Evolutionary conservation across 2,329 filamentous ascomycete species (phyloP).

Genomic region (Drechmeria coniospora): DNA sequence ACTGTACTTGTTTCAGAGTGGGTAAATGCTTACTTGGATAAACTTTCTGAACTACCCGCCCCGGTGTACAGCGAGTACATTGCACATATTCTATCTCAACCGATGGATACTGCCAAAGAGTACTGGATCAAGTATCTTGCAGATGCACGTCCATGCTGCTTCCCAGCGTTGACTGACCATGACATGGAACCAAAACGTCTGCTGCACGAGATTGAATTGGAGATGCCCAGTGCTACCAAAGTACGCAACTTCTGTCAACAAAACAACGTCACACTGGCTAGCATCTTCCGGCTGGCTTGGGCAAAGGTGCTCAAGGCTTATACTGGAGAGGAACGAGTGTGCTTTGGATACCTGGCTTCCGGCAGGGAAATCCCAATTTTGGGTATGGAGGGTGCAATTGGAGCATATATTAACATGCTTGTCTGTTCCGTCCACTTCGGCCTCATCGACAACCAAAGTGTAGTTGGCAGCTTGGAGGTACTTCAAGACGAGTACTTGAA

Average conservation of each 20-base stretch:
- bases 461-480: no score
- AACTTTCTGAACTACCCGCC: no score
- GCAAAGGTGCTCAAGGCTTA: slow-evolving; percentile 4
- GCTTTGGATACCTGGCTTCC: slow-evolving; percentile 5
- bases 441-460: no score
- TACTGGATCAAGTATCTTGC: slow-evolving; percentile 5
- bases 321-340: slow-evolving; percentile 2
- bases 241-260: slow-evolving; percentile 1
- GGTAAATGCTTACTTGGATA: no score
- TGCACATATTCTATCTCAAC: not conserved
- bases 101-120: not conserved
- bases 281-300: slow-evolving; percentile 4
- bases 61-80: not conserved
- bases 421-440: no score
- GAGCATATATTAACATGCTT: slow-evolving; percentile 5
- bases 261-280: slow-evolving; percentile 3
- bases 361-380: slow-evolving; percentile 4
- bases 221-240: no score
- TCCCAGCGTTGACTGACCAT: slow-evolving; percentile 1
- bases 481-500: no score
- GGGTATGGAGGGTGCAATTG: slow-evolving; percentile 2
- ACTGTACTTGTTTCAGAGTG: no score
- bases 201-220: no score
- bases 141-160: slow-evolving; percentile 3
- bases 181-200: no score